These are phyloP conservation scores for Tetracentron sinense DNA, from an alignment of 164 flowering plant genomes.

Conservation along the genomic window DNA sequence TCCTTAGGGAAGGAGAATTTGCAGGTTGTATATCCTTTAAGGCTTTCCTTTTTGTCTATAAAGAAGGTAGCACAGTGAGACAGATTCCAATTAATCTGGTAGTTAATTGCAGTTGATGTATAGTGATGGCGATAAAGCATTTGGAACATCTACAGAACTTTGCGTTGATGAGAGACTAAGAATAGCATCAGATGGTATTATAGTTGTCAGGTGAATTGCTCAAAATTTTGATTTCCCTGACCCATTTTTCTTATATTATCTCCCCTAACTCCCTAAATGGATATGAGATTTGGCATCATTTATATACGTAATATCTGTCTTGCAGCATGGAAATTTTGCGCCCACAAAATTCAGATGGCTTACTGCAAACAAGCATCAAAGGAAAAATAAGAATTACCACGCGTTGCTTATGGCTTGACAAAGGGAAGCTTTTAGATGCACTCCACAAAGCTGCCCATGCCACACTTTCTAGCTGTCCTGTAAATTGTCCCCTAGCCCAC, in stretches of 20 bases:
- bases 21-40: constrained; percentile 51
- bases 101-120: constrained; percentile 78
- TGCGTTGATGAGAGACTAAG: constrained; percentile 86
- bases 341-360: constrained; percentile 49
- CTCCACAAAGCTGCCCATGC: constrained; percentile 94
- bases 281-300: background rate
- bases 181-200: constrained; percentile 91
- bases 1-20: constrained; percentile 84
- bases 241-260: background rate
- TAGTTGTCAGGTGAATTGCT: constrained; percentile 69
- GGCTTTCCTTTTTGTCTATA: constrained; percentile 3
- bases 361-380: constrained; percentile 44
- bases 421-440: constrained; percentile 93
- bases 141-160: constrained; percentile 89
- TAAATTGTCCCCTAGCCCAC: constrained; percentile 78
- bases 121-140: constrained; percentile 98
- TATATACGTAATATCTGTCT: constrained; percentile 4
- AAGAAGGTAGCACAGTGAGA: constrained; percentile 1
- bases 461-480: constrained; percentile 83
- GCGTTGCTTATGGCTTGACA: constrained; percentile 97
- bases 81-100: constrained; percentile 7
- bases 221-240: too few relatives aligned
- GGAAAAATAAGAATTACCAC: constrained; percentile 94
- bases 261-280: background rate
- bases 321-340: constrained; percentile 95